Evolutionary conservation across 2,329 filamentous ascomycete genomes (phyloP).

Genomic region (Ophiostoma quercus): DNA sequence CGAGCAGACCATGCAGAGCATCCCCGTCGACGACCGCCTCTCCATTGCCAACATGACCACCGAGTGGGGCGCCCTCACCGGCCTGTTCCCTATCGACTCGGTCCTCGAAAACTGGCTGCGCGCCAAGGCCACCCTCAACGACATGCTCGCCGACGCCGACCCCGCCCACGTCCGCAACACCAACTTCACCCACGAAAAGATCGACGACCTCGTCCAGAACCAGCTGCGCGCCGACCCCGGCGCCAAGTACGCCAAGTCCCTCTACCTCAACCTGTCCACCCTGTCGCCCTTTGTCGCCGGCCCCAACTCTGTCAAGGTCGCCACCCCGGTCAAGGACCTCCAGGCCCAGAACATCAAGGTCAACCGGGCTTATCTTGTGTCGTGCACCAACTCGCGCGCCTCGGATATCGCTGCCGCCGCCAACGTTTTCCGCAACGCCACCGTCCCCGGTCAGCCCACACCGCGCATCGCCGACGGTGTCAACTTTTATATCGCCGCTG

Average conservation of each 20-base stretch:
- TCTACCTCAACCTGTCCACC: conserved; percentile 79
- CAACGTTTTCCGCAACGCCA: conserved; percentile 75
- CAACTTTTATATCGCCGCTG: conserved; percentile 84
- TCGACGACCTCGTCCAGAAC: conserved; percentile 67
- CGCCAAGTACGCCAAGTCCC: conserved; percentile 74
- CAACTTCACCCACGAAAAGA: conserved; percentile 64
- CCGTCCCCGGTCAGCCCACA: conserved; percentile 58
- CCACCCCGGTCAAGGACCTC: conserved; percentile 70
- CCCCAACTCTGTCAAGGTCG: conserved; percentile 85
- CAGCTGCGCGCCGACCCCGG: conserved; percentile 65
- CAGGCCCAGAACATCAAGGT: conserved; percentile 69
- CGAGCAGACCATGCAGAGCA: conserved; percentile 64
- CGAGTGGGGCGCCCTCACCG: conserved; percentile 64
- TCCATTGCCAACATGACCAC: conserved; percentile 73
- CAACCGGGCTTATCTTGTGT: conserved; percentile 80
- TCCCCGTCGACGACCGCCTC: conserved; percentile 64
- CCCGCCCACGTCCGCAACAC: conserved; percentile 39
- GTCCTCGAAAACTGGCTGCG: conserved; percentile 69
- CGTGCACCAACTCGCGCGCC: conserved; percentile 79
- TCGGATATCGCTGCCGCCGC: conserved; percentile 80
- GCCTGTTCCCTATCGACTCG: conserved; percentile 74
- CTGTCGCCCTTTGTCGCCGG: conserved; percentile 80
- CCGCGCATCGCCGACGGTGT: conserved; percentile 71
- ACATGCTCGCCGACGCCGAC: conserved; percentile 45
- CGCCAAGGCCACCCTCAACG: conserved; percentile 66